Evolutionary conservation across 768 basidiomycete species (phyloP), one percentile per base, ranked within the genome.

Genomic region (Phylloporus arenicola): DNA sequence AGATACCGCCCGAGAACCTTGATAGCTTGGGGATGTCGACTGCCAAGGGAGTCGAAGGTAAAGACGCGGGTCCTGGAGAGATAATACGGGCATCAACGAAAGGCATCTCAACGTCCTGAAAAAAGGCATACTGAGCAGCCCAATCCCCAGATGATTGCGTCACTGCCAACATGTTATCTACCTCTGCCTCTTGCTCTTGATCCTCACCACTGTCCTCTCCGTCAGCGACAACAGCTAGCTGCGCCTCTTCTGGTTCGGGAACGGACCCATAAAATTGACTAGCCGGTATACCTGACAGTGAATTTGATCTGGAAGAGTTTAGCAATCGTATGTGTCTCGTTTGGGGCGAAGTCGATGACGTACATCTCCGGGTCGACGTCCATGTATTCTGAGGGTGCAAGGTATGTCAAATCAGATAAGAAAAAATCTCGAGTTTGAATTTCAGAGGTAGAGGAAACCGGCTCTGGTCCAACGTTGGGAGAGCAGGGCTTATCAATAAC

Each of bases 21-120:
- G 37, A 75, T 65, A 5, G 82, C 91, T 29, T 80, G 75, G 0
- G 75, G 74, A 67, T 97, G 94, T n/a, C 72, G 70, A 13, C 73
- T 71, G 5, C 87, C 86, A 41, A 99, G 76, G 2, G 95, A 98
- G 65, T 99, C 96, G 48, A 99, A 79, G 0, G 84, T 91, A 63
- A 93, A 84, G 30, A 99, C 84, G 55, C 81, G 82, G 6, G 89
- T 83, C 50, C 89, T 92, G 61, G 6, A 0, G 4, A 43, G 35
- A 45, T 19, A 29, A 45, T 19, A 38, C 9, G 14, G 22, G 22
- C 33, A 42, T 52, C 19, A 39, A 39, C 50, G 22, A 25, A 22
- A 38, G 16, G 22, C 44, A 34, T 4, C 7, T 46, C 19, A 43
- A 14, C 8, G 12, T 25, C 6, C 16, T 29, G 10, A 13, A 22